Conservation (phyloP, 176 grass and related monocot genomes). For the Carex littledalei region DNA sequence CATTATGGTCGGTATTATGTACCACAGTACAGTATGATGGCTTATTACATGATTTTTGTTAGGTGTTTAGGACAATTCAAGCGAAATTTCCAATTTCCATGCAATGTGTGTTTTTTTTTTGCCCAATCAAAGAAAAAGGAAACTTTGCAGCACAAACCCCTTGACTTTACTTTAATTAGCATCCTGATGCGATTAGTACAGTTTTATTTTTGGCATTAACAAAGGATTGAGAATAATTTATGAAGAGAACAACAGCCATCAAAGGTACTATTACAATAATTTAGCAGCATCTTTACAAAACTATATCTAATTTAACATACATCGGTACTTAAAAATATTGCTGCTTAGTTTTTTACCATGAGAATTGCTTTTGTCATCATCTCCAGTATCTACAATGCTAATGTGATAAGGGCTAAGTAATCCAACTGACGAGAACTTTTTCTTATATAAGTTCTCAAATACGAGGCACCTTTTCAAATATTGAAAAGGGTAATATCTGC, state of each 20-base stretch:
- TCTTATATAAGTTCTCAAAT: not conserved
- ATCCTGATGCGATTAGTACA: not conserved
- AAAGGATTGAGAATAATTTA: not conserved
- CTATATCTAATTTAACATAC: not conserved
- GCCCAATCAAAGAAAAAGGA: not conserved
- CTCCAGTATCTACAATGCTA: not conserved
- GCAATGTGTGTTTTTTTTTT: not conserved
- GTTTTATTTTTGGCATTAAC: not conserved
- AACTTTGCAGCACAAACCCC: not conserved
- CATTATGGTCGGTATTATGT: not conserved
- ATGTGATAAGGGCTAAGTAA: not conserved
- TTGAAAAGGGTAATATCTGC: not conserved
- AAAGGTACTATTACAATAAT: no score
- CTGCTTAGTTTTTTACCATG: not conserved
- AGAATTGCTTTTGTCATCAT: not conserved
- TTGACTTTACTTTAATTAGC: not conserved
- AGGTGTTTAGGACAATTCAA: not conserved
- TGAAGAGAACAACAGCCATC: no score
- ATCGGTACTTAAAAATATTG: not conserved
- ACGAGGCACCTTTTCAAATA: not conserved
- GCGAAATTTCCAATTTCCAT: not conserved
- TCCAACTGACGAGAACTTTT: not conserved
- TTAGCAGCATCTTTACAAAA: no score
- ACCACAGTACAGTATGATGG: not conserved
- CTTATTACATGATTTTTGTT: not conserved